Evolutionary conservation across 306 rosid species (phyloP), one percentile per base, ranked within the genome.

Genomic region (Vigna mungo): DNA sequence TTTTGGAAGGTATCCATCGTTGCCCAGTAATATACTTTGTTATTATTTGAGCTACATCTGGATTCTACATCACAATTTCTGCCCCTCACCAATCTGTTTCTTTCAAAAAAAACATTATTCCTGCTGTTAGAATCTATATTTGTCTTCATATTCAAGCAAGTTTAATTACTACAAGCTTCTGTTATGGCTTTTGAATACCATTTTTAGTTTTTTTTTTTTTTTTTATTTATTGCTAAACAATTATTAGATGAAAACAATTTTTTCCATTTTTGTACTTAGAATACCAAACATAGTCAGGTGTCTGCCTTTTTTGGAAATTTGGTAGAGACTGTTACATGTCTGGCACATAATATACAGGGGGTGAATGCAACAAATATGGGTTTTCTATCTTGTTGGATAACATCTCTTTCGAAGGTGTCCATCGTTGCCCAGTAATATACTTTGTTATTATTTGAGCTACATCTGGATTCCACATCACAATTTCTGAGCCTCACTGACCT

Each of bases 31-130:
- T 85, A 64, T 65, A 13, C 55, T 23, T 61, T 61, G 17, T 85
- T 81, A 64, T 84, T 85, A 78, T 49, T 69, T 75, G 91, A 82
- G 90, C 91, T 86, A 86, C 94, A 84, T 84, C 88, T 82, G 85
- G 85, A 75, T 74, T 69, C 71, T 41, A 82, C 85, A 82, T 84
- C 4, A 32, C 21, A 30, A 15, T 41, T 2, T 37, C 51, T 32
- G 48, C 12, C n/a, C 18, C n/a, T 3, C 4, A 16, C 13, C 3
- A 4, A 32, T 32, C 12, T n/a, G 12, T 32, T 36, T 7, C 41
- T 36, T 36, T 36, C 41, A 36, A 36, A 2, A 36, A 36, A 36
- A 36, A 1, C 9, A 7, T 6, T 36, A 36, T 36, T 36, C 9
- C 9, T 36, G 39, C 7, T 34, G 37, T 34, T 34, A 34, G 7